phyloP scores from a whole-genome alignment of 2,329 filamentous ascomycete species.

The Nothophoma quercina region DNA sequence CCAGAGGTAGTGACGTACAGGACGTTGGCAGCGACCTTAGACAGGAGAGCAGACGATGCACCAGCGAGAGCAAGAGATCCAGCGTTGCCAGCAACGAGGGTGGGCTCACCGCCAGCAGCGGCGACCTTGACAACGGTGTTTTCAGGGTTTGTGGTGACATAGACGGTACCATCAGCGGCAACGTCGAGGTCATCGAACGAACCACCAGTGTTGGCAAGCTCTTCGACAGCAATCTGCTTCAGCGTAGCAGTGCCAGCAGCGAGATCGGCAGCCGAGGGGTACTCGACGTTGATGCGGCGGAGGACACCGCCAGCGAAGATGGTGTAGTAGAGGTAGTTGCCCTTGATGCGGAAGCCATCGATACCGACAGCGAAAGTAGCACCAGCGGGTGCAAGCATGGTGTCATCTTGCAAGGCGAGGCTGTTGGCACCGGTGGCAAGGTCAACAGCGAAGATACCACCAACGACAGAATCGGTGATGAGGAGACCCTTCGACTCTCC shows the following conservation, averaged over 20 bases:
- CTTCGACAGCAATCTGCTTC: slow-evolving; percentile 14
- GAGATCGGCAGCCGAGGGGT: slow-evolving; percentile 8
- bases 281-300: slow-evolving; percentile 15
- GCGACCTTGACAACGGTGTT: slow-evolving; percentile 21
- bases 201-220: slow-evolving; percentile 19
- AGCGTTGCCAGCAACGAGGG: slow-evolving; percentile 12
- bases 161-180: slow-evolving; percentile 14
- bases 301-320: slow-evolving; percentile 16
- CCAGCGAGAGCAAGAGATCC: slow-evolving; percentile 14
- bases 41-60: slow-evolving; percentile 14
- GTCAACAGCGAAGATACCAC: slow-evolving; percentile 17
- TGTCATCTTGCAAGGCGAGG: slow-evolving; percentile 17
- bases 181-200: slow-evolving; percentile 17
- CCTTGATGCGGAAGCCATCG: slow-evolving; percentile 19
- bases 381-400: slow-evolving; percentile 12
- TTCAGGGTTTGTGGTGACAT: slow-evolving; percentile 17
- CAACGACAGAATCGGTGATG: slow-evolving; percentile 16
- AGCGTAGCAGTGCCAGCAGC: slow-evolving; percentile 14
- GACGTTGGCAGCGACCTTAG: slow-evolving; percentile 15
- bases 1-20: slow-evolving; percentile 20
- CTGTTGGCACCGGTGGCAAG: slow-evolving; percentile 11
- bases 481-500: slow-evolving; percentile 15
- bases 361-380: slow-evolving; percentile 18
- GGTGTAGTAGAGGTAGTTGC: slow-evolving; percentile 13
- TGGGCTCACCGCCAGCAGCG: slow-evolving; percentile 15